Evolutionary conservation across 257 asterid species (phyloP), one percentile per base, ranked within the genome.

Genomic region (Jasminum sambac): DNA sequence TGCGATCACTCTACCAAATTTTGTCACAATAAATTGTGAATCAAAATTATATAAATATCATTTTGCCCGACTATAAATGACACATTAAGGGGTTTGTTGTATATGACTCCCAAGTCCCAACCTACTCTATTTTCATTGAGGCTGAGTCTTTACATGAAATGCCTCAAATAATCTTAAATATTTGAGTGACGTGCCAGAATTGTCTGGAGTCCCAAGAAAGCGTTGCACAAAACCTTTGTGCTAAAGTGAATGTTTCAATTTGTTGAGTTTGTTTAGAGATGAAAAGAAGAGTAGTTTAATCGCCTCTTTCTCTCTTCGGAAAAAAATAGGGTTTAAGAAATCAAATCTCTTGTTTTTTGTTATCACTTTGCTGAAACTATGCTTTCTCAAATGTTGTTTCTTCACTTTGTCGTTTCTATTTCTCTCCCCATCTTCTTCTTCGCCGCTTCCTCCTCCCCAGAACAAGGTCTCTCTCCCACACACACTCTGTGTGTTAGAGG

Each of bases 361-460:
- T 5, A 17, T 19, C 60, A 17, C n/a, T 37, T 57, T 79, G 64
- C 34, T 64, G 17, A 40, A 66, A 36, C 21, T 14, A 77, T 77
- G 85, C 38, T 43, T 74, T 40, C n/a, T 19, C 36, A 13, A 16
- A 64, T 1, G 16, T 44, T 30, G 48, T 38, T 40, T 63, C 30
- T 40, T 67, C 30, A 57, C 19, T 0, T 57, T 12, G 9, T 40
- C 55, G 55, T 74, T 4, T 43, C 63, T 46, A 46, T 46, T 72
- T 72, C 68, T 42, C 75, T 80, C 30, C 64, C 68, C 44, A n/a
- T 79, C 78, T 64, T 82, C 71, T 75, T 79, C 79, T 64, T 77
- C 66, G 5, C 68, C 12, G 64, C 36, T 64, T 69, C 87, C 48
- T 83, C 84, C 72, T 70, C 61, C 75, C 84, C 91, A 11, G 91